phyloP scores from a whole-genome alignment of 441 rosid genomes.

The Gossypium schwendimanii region DNA sequence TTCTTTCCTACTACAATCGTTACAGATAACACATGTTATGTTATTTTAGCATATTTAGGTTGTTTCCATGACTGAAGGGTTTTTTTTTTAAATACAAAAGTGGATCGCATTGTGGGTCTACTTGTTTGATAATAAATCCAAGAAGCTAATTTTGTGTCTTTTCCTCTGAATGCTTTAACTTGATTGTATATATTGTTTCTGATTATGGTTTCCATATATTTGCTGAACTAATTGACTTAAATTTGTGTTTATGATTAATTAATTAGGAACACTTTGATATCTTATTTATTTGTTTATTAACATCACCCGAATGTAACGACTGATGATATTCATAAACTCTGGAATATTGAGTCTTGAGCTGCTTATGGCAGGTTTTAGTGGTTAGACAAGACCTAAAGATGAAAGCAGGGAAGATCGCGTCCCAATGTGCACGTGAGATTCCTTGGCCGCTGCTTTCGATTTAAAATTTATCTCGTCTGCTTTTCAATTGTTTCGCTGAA shows the following conservation, averaged over 20 bases:
- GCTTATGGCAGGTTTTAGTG: slow-evolving; percentile 5
- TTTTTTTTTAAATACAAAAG: background rate
- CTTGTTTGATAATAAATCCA: background rate
- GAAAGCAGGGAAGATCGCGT: slow-evolving; percentile 82
- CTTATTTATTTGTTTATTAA: background rate
- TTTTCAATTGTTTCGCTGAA: background rate
- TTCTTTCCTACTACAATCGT: background rate
- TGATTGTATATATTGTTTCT: background rate
- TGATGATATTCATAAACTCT: background rate
- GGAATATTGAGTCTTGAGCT: background rate
- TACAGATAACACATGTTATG: background rate
- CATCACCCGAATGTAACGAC: background rate
- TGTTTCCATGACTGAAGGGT: background rate
- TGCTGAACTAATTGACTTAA: background rate
- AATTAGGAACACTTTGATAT: background rate
- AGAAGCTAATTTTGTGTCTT: background rate
- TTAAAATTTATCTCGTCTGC: background rate
- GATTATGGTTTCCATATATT: background rate
- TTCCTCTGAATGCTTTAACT: background rate
- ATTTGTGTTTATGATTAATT: background rate
- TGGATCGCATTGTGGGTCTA: background rate
- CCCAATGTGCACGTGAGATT: slow-evolving; percentile 88
- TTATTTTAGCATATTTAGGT: background rate
- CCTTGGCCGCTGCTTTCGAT: background rate
- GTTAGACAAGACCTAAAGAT: slow-evolving; percentile 42